Evolutionary conservation across 305 asterid species (phyloP).

Genomic region (Solanum hybrid): DNA sequence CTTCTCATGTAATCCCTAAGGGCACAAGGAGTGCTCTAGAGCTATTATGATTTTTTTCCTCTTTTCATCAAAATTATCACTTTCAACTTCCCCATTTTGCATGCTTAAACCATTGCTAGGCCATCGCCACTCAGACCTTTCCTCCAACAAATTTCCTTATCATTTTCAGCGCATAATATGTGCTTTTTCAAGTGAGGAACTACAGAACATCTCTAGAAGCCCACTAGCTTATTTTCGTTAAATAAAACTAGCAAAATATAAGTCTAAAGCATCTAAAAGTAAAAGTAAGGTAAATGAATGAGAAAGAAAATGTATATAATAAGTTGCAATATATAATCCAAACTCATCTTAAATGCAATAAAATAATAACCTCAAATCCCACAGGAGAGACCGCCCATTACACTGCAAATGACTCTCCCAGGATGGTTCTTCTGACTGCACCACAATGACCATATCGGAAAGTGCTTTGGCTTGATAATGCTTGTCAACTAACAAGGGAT

Average conservation of each 20-base stretch:
- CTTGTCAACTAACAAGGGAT: slow-evolving; percentile 86
- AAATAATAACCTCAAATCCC: slow-evolving; percentile 75
- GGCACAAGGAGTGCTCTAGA: neutral
- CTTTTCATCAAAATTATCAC: neutral
- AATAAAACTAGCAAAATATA: neutral
- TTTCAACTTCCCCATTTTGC: neutral
- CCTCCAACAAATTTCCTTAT: neutral
- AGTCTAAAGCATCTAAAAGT: neutral
- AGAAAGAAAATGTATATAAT: neutral
- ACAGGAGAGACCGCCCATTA: slow-evolving; percentile 70
- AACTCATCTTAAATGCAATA: slow-evolving; percentile 3
- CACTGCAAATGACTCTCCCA: slow-evolving; percentile 99
- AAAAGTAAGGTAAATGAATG: neutral
- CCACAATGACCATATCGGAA: slow-evolving; percentile 94
- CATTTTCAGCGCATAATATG: neutral
- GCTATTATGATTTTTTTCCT: neutral
- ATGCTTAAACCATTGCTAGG: neutral
- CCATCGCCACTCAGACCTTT: neutral
- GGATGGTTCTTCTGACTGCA: slow-evolving; percentile 91
- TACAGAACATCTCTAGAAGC: neutral
- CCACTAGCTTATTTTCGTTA: neutral
- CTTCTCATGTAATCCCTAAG: neutral
- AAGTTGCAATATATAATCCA: neutral
- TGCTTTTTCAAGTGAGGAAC: neutral
- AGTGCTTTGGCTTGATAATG: slow-evolving; percentile 95